Conservation (phyloP, 2,329 filamentous ascomycete genomes). For the Capronia americana region DNA sequence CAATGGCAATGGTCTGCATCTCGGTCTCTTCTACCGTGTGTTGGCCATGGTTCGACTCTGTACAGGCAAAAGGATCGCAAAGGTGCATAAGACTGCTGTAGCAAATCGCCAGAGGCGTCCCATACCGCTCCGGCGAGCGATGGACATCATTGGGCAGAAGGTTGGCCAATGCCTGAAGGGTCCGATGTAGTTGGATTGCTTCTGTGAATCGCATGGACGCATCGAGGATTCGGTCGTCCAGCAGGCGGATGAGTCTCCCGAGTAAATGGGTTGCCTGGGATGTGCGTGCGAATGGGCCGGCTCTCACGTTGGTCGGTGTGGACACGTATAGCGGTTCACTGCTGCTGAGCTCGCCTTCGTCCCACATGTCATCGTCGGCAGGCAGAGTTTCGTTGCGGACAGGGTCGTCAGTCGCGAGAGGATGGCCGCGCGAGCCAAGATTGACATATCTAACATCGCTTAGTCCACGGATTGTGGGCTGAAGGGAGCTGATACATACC, state of each 20-base stretch:
- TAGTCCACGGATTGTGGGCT: conserved; percentile 3
- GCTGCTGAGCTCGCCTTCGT: conserved; percentile 36
- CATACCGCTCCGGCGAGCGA: conserved; percentile 37
- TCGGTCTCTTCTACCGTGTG: conserved; percentile 44
- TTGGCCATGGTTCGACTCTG: conserved; percentile 40
- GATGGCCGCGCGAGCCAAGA: conserved; percentile 37
- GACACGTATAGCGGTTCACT: conserved; percentile 41
- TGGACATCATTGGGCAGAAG: conserved; percentile 42
- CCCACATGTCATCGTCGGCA: conserved; percentile 39
- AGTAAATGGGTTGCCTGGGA: conserved; percentile 47
- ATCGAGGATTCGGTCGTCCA: conserved; percentile 43
- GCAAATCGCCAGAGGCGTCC: conserved; percentile 45
- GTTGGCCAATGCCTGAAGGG: conserved; percentile 43
- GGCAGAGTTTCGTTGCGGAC: conserved; percentile 38
- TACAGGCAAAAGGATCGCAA: conserved; percentile 46
- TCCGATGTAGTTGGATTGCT: conserved; percentile 45
- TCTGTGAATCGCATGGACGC: conserved; percentile 43
- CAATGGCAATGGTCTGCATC: conserved; percentile 46
- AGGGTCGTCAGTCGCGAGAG: conserved; percentile 41
- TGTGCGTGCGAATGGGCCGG: conserved; percentile 44
- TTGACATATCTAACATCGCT: conserved; percentile 39
- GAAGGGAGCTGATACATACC: conserved; percentile 25
- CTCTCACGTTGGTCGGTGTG: conserved; percentile 38
- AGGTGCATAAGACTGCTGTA: conserved; percentile 44
- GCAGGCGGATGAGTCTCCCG: conserved; percentile 43